Conservation (phyloP, 306 rosid species). For the Castanea crenata region DNA sequence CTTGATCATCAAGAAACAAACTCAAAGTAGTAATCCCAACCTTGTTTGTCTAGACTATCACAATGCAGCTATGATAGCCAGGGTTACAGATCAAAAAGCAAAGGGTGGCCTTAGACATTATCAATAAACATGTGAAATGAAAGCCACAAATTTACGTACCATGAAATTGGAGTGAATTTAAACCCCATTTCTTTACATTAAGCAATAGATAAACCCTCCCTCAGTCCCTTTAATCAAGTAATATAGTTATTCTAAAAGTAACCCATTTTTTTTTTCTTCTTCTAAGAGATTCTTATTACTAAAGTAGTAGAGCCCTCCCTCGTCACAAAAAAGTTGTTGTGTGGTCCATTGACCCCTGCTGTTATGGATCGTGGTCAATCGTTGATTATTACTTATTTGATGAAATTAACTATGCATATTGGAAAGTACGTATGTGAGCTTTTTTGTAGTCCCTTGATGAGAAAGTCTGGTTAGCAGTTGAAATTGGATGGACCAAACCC, state of each 20-base stretch:
- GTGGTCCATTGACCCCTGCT: too few relatives aligned
- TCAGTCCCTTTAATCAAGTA: not conserved
- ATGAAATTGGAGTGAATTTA: not conserved
- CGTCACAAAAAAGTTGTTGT: not conserved
- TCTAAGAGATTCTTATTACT: not conserved
- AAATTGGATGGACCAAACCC: too few relatives aligned
- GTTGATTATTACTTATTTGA: too few relatives aligned
- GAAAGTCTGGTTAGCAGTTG: too few relatives aligned
- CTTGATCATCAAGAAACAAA: not conserved
- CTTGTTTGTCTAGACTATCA: not conserved
- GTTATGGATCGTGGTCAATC: too few relatives aligned
- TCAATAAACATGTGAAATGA: not conserved
- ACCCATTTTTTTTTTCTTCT: not conserved
- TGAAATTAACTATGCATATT: too few relatives aligned
- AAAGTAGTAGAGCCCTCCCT: constrained; percentile 14
- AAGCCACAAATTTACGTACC: not conserved
- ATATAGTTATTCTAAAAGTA: too few relatives aligned
- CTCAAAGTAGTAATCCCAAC: not conserved
- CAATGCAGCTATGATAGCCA: not conserved
- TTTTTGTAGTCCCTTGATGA: too few relatives aligned
- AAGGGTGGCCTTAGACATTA: not conserved
- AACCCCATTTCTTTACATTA: not conserved
- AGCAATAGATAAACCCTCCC: constrained; percentile 17
- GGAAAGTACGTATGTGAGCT: too few relatives aligned
- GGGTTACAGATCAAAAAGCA: not conserved